phyloP scores from a whole-genome alignment of 352 stramenopile genomes.

The Labyrinthula sp. region DNA sequence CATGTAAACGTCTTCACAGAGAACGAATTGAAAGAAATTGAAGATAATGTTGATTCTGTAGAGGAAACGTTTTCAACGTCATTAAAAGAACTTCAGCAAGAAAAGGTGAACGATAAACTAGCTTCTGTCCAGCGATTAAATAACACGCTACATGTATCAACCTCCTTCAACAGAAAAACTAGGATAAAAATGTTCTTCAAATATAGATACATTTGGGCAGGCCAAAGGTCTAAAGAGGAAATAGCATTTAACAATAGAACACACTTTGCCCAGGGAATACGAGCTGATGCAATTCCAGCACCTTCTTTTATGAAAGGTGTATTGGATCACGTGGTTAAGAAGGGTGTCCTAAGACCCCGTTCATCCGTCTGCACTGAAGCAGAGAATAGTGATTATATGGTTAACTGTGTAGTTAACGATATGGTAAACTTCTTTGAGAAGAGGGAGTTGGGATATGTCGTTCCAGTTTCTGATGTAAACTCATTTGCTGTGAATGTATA shows the following conservation, averaged over 20 bases:
- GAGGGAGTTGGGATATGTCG: too few relatives aligned
- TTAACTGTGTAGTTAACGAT: too few relatives aligned
- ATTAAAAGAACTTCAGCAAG: neutral
- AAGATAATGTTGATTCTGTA: neutral
- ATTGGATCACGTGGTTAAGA: too few relatives aligned
- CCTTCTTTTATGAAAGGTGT: neutral
- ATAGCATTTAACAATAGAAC: neutral
- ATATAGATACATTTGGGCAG: conserved; percentile 1
- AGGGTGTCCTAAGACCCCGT: too few relatives aligned
- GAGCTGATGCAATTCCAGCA: neutral
- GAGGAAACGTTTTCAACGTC: neutral
- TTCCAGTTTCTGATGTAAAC: too few relatives aligned
- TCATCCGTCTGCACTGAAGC: too few relatives aligned
- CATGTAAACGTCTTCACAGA: conserved; percentile 1
- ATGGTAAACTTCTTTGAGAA: too few relatives aligned
- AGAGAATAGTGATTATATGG: too few relatives aligned
- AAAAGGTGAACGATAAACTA: conserved; percentile 5
- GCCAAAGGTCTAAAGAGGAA: too few relatives aligned
- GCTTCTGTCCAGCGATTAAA: neutral
- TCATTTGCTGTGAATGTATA: conserved; percentile 1
- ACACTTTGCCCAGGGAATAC: conserved; percentile 2
- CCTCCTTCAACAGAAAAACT: too few relatives aligned
- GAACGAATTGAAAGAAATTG: neutral
- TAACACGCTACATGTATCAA: too few relatives aligned
- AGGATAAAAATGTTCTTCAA: conserved; percentile 15